Percentiles rank a stretch among this genome's conserved stretches.
These are phyloP conservation scores for Skeletonema menzelii DNA, from an alignment of 108 stramenopile genomes.

Conservation along the genomic window DNA sequence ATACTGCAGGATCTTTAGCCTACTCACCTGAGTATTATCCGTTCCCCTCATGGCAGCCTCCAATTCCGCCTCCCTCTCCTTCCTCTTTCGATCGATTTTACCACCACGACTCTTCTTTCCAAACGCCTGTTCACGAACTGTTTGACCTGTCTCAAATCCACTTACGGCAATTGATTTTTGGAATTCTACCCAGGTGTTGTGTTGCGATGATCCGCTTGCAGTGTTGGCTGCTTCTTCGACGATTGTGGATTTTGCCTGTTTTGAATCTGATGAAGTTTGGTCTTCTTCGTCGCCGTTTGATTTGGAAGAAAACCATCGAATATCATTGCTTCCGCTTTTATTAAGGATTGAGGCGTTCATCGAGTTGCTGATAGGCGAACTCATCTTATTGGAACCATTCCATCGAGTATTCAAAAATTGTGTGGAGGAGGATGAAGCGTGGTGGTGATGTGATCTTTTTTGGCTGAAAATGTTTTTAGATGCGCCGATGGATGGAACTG, in stretches of 20 bases:
- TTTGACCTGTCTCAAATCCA: conserved; percentile 87
- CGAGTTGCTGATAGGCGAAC: neutral
- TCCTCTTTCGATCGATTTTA: conserved; percentile 51
- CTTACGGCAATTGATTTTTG: conserved; percentile 80
- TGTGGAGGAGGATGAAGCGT: neutral
- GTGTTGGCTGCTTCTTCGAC: neutral
- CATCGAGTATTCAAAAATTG: neutral
- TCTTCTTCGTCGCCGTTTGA: neutral
- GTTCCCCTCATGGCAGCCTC: conserved; percentile 29
- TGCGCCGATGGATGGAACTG: neutral
- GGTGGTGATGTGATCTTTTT: neutral
- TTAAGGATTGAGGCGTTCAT: neutral
- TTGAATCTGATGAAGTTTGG: neutral
- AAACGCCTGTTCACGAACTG: conserved; percentile 27
- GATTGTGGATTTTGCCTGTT: neutral
- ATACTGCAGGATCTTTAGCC: neutral
- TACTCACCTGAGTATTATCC: conserved; percentile 33
- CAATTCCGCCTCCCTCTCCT: conserved; percentile 51
- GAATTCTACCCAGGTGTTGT: conserved; percentile 84
- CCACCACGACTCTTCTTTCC: conserved; percentile 64
- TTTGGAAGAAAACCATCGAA: neutral
- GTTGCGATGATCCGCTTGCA: conserved; percentile 44
- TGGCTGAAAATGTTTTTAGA: neutral
- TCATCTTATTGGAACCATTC: neutral
- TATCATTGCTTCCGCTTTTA: neutral